These are phyloP conservation scores for Acacia crassicarpa DNA, from an alignment of 306 rosid species.

Conservation along the genomic window DNA sequence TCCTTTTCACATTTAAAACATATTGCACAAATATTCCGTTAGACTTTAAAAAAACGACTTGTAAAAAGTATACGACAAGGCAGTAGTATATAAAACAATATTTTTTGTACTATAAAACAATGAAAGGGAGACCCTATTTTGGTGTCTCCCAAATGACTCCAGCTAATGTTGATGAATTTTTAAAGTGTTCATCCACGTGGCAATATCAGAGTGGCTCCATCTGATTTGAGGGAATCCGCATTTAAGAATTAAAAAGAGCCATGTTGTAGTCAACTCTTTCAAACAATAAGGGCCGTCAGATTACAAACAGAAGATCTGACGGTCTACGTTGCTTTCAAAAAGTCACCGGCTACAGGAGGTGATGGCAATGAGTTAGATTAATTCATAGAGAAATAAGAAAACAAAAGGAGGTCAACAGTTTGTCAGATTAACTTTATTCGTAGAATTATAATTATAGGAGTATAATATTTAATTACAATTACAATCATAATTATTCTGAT, in stretches of 20 bases:
- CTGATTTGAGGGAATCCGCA: neutral
- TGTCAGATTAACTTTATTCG: conserved; percentile 4
- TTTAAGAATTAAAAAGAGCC: neutral
- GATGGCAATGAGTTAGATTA: neutral
- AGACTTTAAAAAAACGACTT: too few species aligned
- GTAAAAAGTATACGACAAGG: too few species aligned
- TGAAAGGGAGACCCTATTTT: too few species aligned
- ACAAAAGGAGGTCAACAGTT: conserved; percentile 39
- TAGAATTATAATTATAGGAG: neutral
- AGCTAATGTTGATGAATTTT: neutral
- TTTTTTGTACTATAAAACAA: too few species aligned
- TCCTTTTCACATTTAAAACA: too few species aligned
- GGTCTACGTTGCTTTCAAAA: neutral
- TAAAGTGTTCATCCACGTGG: conserved; percentile 30
- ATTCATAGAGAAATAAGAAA: neutral
- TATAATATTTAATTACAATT: neutral
- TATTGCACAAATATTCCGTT: too few species aligned
- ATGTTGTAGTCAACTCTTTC: conserved; percentile 40
- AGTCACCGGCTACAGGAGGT: conserved; percentile 17
- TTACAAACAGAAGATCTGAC: neutral
- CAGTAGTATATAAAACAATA: neutral
- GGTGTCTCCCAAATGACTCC: neutral
- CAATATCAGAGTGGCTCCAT: neutral
- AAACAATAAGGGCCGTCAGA: conserved; percentile 12
- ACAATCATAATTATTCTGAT: neutral